Evolutionary conservation across 305 asterid species (phyloP), one percentile per base, ranked within the genome.

Genomic region (Petunia hybrid): DNA sequence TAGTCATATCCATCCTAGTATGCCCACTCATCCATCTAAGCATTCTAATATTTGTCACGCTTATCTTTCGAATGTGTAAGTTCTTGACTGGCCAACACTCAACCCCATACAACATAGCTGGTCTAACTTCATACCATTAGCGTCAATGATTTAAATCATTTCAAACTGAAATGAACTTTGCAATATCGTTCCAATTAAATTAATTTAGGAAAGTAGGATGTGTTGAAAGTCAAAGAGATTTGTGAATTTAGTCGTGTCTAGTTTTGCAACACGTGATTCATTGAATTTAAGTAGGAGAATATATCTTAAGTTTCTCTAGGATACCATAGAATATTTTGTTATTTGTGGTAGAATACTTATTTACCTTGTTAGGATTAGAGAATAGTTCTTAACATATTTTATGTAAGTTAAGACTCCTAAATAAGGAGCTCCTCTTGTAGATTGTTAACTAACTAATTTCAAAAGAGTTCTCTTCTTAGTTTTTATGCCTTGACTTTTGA

Each of bases 401-500:
- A 48, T 51, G 62, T 71, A 38, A 48, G 43, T 16, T 35, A 51
- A 12, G 62, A 53, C 35, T 48, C 16, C 78, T 7, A 36, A 48
- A 35, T 73, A 51, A 73, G 45, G 78, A 51, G 61, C 78, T 73
- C 78, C 12, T 31, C 77, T 36, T 73, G 1, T 73, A 51, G 63
- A 73, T 51, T 36, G 78, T 51, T 36, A 4, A 4, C 0, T 1
- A 0, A 73, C 46, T 36, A 73, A 73, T 56, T 73, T 42, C 45
- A 38, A 36, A 51, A 73, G 78, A 51, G 78, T 36, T 73, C n/a
- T 38, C 46, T 73, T 73, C 46, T 73, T 73, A 35, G 9, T 51
- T 46, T 36, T 73, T 22, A 22, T 22, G 31, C 31, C 31, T 73
- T 1, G 63, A 13, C 78, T 51, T 42, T 73, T 4, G 36, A 51